These are phyloP conservation scores for Juncus effusus DNA, from an alignment of 176 grass and related monocot species.

Conservation along the genomic window DNA sequence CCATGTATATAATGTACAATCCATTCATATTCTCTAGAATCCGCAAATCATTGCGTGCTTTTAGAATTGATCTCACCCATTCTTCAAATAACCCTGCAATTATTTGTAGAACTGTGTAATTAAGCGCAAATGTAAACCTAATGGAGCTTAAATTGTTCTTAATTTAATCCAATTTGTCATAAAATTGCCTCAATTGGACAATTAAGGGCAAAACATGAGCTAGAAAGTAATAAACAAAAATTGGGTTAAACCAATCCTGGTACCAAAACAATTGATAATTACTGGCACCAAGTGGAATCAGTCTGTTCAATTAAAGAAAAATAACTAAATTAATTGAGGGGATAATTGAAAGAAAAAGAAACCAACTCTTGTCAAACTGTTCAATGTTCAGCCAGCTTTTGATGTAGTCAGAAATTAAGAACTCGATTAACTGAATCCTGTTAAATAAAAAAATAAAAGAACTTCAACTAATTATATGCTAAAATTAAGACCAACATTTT, in stretches of 20 bases:
- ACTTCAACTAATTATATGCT: too few species aligned
- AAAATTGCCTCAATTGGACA: neutral
- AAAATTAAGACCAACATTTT: neutral
- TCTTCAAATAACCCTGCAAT: slow-evolving; percentile 77
- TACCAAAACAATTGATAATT: neutral
- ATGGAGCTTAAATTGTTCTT: neutral
- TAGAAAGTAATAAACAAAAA: neutral
- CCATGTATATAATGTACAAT: slow-evolving; percentile 71
- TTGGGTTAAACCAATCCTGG: neutral
- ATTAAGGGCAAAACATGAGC: neutral
- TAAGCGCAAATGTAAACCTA: neutral
- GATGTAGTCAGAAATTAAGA: slow-evolving; percentile 66
- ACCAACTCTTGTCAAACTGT: slow-evolving; percentile 69
- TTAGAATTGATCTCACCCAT: slow-evolving; percentile 76
- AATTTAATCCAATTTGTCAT: neutral
- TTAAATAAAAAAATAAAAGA: slow-evolving; percentile 21
- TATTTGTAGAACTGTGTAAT: slow-evolving; percentile 24
- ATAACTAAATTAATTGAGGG: neutral
- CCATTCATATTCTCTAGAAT: slow-evolving; percentile 71
- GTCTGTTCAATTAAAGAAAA: neutral
- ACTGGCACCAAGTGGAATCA: neutral
- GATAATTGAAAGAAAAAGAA: slow-evolving; percentile 5
- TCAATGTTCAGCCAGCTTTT: slow-evolving; percentile 54
- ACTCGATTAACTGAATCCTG: slow-evolving; percentile 89
- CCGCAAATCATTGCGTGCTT: slow-evolving; percentile 65